phyloP scores from a whole-genome alignment of 192 early-diverging fungal genomes.

The Rhizoclosmatium sp. region DNA sequence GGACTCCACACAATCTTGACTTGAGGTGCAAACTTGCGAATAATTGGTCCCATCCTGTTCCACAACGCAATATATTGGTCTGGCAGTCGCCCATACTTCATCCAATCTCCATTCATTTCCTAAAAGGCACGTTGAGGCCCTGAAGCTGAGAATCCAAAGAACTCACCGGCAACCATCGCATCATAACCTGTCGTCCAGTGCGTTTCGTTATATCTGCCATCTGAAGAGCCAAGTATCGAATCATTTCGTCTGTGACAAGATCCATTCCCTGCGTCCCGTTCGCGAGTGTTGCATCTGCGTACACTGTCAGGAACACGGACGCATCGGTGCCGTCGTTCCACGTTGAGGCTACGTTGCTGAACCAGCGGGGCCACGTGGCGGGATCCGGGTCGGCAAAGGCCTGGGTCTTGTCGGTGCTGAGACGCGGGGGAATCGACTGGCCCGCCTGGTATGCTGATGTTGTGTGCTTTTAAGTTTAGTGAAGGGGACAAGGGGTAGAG shows the following conservation, averaged over 20 bases:
- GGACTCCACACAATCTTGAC: slow-evolving; percentile 27
- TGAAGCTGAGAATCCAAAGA: too few relatives aligned
- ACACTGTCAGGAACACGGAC: slow-evolving; percentile 5
- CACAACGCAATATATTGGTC: slow-evolving; percentile 4
- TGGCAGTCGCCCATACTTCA: slow-evolving; percentile 5
- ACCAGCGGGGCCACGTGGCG: background rate
- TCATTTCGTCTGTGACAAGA: background rate
- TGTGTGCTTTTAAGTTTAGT: too few relatives aligned
- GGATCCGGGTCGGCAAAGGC: background rate
- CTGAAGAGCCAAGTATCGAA: background rate
- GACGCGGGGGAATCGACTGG: background rate
- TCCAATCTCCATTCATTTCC: slow-evolving; percentile 23
- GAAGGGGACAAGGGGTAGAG: too few relatives aligned
- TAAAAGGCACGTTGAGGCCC: too few relatives aligned
- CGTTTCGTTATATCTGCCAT: background rate
- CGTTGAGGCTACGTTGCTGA: background rate
- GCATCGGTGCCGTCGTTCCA: slow-evolving; percentile 15
- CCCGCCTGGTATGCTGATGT: background rate
- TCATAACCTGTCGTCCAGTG: background rate
- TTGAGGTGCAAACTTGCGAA: slow-evolving; percentile 1
- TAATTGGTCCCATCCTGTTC: slow-evolving; percentile 25
- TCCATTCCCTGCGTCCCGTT: background rate
- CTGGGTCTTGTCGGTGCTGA: background rate
- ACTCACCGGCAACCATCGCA: background rate
- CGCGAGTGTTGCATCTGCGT: background rate